Conservation (phyloP, 192 early-diverging fungal genomes). For the Backusella liffmaniae region DNA sequence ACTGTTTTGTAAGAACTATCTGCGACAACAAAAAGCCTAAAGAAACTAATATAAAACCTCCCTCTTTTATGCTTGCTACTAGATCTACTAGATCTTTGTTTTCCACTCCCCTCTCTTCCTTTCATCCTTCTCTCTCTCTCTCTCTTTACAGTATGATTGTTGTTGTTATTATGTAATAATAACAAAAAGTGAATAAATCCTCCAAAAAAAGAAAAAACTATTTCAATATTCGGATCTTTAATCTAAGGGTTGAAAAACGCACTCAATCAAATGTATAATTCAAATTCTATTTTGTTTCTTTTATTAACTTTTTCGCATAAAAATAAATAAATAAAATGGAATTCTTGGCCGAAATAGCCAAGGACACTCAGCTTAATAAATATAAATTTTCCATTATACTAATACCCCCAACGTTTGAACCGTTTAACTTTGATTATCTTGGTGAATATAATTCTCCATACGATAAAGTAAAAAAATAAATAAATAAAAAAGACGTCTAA, state of each 20-base stretch:
- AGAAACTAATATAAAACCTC: background rate
- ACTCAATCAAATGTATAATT: background rate
- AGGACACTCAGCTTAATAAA: slow-evolving; percentile 3
- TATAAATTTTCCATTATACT: slow-evolving; percentile 2
- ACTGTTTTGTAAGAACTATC: too few species aligned
- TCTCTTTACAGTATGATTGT: background rate
- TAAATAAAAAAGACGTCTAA: background rate
- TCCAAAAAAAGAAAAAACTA: background rate
- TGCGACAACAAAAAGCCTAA: background rate
- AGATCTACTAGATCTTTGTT: background rate
- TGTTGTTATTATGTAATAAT: background rate
- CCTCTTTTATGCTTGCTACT: background rate
- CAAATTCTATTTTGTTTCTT: background rate
- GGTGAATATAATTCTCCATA: slow-evolving; percentile 2
- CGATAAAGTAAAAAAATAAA: background rate
- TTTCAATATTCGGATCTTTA: background rate
- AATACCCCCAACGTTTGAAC: slow-evolving; percentile 2
- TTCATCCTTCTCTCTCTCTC: background rate
- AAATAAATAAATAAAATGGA: background rate
- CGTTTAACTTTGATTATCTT: background rate
- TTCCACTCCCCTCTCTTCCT: background rate
- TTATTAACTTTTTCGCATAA: background rate
- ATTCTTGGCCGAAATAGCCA: background rate
- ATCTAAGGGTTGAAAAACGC: background rate
- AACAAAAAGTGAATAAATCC: background rate